Percentiles rank a stretch among this genome's conserved stretches.
Conservation (phyloP, 2,329 filamentous ascomycete genomes). For the Pseudocercospora fuligena region DNA sequence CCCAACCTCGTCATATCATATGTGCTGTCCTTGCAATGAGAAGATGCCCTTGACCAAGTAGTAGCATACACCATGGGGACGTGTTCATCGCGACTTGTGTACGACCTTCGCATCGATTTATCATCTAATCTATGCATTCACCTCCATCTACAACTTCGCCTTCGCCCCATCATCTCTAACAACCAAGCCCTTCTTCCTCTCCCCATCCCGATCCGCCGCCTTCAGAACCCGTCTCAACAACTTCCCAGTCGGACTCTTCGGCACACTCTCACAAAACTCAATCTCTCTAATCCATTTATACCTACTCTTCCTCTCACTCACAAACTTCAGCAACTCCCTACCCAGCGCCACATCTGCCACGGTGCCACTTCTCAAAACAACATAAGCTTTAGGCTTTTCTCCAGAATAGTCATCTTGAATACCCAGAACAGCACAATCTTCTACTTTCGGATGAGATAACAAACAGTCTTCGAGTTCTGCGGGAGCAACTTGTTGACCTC, state of each 20-base stretch:
- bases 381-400: slow-evolving; percentile 62
- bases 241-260: slow-evolving; percentile 75
- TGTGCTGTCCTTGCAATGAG: no score
- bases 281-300: slow-evolving; percentile 71
- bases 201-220: slow-evolving; percentile 48
- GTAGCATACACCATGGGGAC: background rate
- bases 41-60: no score
- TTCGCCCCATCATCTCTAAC: slow-evolving; percentile 28
- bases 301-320: slow-evolving; percentile 68
- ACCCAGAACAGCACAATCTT: slow-evolving; percentile 62
- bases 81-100: background rate
- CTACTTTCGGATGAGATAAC: slow-evolving; percentile 61
- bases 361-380: slow-evolving; percentile 50
- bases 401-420: slow-evolving; percentile 61
- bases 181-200: slow-evolving; percentile 28
- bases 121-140: background rate
- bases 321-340: slow-evolving; percentile 60
- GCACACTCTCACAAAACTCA: slow-evolving; percentile 67
- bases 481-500: slow-evolving; percentile 65
- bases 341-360: slow-evolving; percentile 38
- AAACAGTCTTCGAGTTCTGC: slow-evolving; percentile 67
- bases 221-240: slow-evolving; percentile 67
- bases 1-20: no score
- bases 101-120: background rate
- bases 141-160: slow-evolving; percentile 28